phyloP scores from a whole-genome alignment of 164 flowering plant genomes.

The Nelumbo lutea region DNA sequence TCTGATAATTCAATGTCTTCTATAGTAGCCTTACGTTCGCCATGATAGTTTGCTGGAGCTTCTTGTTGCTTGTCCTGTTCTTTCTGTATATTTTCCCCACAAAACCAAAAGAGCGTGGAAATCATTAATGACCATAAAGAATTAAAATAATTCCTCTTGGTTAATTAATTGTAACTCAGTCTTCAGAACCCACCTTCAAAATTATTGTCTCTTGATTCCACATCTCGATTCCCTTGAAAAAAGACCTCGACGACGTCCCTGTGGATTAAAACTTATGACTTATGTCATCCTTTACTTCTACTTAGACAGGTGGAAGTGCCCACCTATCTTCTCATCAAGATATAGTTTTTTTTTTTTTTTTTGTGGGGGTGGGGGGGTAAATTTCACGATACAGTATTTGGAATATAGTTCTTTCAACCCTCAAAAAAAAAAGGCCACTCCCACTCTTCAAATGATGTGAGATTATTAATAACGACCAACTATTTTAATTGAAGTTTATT shows the following conservation, averaged over 20 bases:
- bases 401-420: no score
- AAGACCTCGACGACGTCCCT: slow-evolving; percentile 93
- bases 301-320: no score
- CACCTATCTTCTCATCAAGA: no score
- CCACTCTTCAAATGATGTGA: no score
- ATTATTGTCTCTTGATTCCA: slow-evolving; percentile 82
- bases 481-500: no score
- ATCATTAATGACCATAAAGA: not conserved
- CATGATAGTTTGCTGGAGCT: slow-evolving; percentile 9
- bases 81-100: slow-evolving; percentile 31
- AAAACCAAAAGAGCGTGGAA: not conserved
- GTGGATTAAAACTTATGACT: not conserved
- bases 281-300: no score
- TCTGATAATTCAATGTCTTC: not conserved
- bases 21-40: slow-evolving; percentile 9
- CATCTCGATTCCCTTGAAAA: slow-evolving; percentile 73
- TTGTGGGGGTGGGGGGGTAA: no score
- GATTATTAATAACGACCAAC: no score
- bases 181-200: slow-evolving; percentile 41
- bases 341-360: no score
- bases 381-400: no score
- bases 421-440: no score
- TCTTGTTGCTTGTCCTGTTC: slow-evolving; percentile 30
- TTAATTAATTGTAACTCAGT: no score
- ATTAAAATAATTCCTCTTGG: not conserved